A percentile compares a stretch with the other conserved stretches of the same genome.
Evolutionary conservation across 352 stramenopile genomes (phyloP).

Genomic region (Phytophthora europaea): DNA sequence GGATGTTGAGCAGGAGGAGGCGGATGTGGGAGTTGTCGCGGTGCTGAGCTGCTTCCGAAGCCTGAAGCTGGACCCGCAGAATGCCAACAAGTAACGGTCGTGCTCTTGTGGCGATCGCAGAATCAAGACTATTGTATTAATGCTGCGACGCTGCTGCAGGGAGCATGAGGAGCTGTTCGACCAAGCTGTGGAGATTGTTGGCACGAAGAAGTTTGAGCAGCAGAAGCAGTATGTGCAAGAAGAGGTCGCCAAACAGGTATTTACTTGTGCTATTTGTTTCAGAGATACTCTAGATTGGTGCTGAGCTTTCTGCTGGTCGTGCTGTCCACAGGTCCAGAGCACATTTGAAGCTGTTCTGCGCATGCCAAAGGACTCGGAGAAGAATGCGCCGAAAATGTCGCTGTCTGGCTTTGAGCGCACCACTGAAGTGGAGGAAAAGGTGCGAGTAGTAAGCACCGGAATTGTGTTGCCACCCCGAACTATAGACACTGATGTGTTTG

Average conservation of each 20-base stretch:
- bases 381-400: slow-evolving; percentile 56
- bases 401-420: slow-evolving; percentile 71
- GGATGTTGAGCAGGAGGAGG: slow-evolving; percentile 67
- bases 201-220: slow-evolving; percentile 85
- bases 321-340: slow-evolving; percentile 44
- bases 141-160: slow-evolving; percentile 34
- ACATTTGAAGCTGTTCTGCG: slow-evolving; percentile 74
- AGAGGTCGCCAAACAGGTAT: slow-evolving; percentile 67
- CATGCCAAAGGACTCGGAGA: slow-evolving; percentile 48
- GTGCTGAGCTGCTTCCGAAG: slow-evolving; percentile 84
- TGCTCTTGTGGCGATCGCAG: background rate
- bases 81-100: slow-evolving; percentile 52
- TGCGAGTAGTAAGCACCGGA: background rate
- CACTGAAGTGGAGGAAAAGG: slow-evolving; percentile 42
- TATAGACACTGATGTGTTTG: slow-evolving; percentile 10
- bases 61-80: slow-evolving; percentile 60
- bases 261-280: background rate
- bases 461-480: background rate
- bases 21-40: slow-evolving; percentile 79
- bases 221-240: slow-evolving; percentile 82
- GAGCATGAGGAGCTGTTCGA: slow-evolving; percentile 81
- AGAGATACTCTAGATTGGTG: background rate
- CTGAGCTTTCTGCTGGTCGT: background rate
- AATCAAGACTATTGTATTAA: background rate
- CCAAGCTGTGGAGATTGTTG: slow-evolving; percentile 72